Base-by-base conservation (phyloP, 495 filamentous ascomycete genomes). In the Filosporella fistucella region DNA sequence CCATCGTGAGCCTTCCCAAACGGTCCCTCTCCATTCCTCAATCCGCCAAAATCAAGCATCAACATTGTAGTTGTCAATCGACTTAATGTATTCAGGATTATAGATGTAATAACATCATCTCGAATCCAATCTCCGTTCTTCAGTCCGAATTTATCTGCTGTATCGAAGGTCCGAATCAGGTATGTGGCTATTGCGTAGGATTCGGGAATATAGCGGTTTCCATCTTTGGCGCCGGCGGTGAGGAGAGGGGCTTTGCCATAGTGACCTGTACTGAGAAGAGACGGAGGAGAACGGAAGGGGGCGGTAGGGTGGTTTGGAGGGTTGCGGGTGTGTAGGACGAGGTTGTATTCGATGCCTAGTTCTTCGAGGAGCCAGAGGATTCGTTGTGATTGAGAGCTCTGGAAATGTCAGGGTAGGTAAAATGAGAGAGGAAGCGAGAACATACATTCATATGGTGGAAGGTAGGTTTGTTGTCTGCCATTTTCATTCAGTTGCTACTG, bases 281-380 rank as follows among this genome's bases (percentile, higher is more conserved):
- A 48, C 5, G 43, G 34, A 9, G 57, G 57, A 5, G 61, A 54
- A 36, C 52, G 61, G 26, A 48, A 52, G 3, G 49, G 48, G 9
- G 32, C 41, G 7, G 39, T 51, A 11, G 39, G 24, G 29, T 29
- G 28, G 17, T 25, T 24, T 9, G 48, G 17, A 4, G 49, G 49
- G 16, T 57, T 54, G 41, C 65, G 63, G 2, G 47, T 22, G 55
- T 64, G 59, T 12, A 56, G 51, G 0, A 59, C 52, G 20, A 68
- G 54, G 39, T 63, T 57, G 59, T 68, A 68, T 11, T 61, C 53
- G 42, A 67, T 60, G 16, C 47, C 58, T 13, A 68, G 54, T 30
- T 68, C 66, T 38, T 68, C 66, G 16, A 65, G 56, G 21, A 67
- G 59, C 66, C 63, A 67, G 33, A 67, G 51, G 17, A 59, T 59